Conservation (phyloP, 1,284 basidiomycete genomes). For the Rhodotorula sp. region DNA sequence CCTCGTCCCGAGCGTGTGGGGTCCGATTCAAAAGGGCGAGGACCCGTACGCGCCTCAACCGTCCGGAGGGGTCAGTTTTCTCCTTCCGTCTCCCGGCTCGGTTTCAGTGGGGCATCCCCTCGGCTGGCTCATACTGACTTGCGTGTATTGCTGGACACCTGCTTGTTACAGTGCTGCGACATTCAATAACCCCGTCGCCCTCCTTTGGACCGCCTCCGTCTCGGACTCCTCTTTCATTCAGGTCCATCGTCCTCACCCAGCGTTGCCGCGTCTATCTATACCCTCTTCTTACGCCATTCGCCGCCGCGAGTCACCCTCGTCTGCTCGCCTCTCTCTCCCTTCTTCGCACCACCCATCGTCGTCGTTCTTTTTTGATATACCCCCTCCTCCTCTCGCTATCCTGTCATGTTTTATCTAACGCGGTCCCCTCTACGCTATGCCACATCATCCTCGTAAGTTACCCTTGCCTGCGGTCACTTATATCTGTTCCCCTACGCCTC, state of each 20-base stretch:
- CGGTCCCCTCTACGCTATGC: too few relatives aligned
- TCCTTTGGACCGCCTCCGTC: too few relatives aligned
- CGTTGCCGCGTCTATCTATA: too few relatives aligned
- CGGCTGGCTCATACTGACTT: not conserved
- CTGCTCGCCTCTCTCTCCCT: not conserved
- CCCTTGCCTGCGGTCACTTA: too few relatives aligned
- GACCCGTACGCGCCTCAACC: constrained; percentile 77
- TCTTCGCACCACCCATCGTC: not conserved
- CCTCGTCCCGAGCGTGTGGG: constrained; percentile 86
- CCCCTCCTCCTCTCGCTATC: too few relatives aligned
- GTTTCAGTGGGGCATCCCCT: too few relatives aligned
- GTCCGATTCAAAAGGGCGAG: constrained; percentile 80
- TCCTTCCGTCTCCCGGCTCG: constrained; percentile 1
- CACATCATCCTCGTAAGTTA: too few relatives aligned
- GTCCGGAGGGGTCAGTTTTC: constrained; percentile 57
- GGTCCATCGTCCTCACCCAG: not conserved
- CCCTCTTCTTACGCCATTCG: not conserved
- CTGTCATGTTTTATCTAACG: too few relatives aligned
- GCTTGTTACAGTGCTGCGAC: constrained; percentile 14
- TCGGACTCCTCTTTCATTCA: not conserved
- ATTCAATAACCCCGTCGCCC: constrained; percentile 5
- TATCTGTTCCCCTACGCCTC: too few relatives aligned
- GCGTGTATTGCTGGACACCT: too few relatives aligned
- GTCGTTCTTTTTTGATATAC: too few relatives aligned
- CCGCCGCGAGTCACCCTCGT: not conserved